Percentiles rank a stretch among this genome's conserved stretches.
Evolutionary conservation across 2,329 filamentous ascomycete genomes (phyloP).

Genomic region (Neonectria hederae): DNA sequence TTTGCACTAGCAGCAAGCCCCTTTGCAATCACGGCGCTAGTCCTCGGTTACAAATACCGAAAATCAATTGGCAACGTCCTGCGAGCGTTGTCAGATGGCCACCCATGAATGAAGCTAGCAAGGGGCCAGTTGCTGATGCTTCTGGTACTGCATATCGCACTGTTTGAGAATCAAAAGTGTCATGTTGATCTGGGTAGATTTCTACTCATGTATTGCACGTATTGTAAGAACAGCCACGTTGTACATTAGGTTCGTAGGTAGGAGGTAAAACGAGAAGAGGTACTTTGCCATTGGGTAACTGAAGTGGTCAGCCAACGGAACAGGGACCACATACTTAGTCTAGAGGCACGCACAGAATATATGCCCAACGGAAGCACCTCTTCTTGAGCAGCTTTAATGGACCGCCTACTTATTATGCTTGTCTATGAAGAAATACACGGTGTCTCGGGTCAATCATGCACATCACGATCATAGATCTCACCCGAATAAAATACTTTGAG

Average conservation of each 20-base stretch:
- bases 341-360: not conserved
- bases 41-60: conserved; percentile 43
- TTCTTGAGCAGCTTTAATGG: too few relatives aligned
- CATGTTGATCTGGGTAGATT: not conserved
- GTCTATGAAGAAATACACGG: not conserved
- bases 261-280: not conserved
- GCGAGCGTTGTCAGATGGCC: conserved; percentile 23
- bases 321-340: conserved; percentile 1
- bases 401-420: too few relatives aligned
- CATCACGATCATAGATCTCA: not conserved
- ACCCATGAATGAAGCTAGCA: not conserved
- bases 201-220: not conserved
- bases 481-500: too few relatives aligned
- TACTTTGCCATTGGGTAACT: not conserved
- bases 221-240: not conserved
- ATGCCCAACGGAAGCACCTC: not conserved
- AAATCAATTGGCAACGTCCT: conserved; percentile 35
- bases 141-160: not conserved
- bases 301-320: conserved; percentile 21
- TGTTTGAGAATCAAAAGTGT: not conserved
- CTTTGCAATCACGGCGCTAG: conserved; percentile 38
- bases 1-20: conserved; percentile 49
- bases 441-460: too few relatives aligned
- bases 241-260: conserved; percentile 21
- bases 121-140: not conserved